Conservation (phyloP, 225 moss, liverwort and hornwort genomes). For the Straminergon stramineum region DNA sequence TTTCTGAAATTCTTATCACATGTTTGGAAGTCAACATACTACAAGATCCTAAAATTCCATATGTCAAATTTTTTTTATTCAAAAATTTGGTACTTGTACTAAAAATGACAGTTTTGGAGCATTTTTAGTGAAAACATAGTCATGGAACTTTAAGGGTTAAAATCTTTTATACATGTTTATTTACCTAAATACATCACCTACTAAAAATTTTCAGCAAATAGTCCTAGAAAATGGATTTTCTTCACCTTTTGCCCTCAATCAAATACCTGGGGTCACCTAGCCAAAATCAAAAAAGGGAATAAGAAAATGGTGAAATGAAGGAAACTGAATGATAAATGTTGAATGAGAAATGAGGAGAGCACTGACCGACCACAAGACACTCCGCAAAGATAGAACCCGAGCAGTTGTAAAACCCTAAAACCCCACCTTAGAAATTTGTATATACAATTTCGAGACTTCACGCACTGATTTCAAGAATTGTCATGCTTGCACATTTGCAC, state of each 20-base stretch:
- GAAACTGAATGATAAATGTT: neutral
- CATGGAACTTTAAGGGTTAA: neutral
- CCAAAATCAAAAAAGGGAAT: neutral
- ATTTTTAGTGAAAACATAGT: too few species aligned
- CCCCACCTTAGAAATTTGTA: neutral
- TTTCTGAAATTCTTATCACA: too few species aligned
- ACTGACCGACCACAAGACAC: neutral
- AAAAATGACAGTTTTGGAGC: too few species aligned
- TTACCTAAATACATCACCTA: neutral
- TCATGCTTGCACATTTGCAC: neutral
- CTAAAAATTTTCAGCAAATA: neutral
- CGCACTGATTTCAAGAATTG: neutral
- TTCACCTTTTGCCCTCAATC: neutral
- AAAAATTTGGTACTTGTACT: too few species aligned
- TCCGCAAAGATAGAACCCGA: neutral
- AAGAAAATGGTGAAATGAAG: neutral
- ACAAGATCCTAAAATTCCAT: too few species aligned
- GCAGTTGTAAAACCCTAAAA: neutral
- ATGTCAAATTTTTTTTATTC: too few species aligned
- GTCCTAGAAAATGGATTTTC: neutral
- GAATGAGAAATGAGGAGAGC: neutral
- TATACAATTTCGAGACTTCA: neutral
- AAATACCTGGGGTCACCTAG: neutral
- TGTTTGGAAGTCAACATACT: too few species aligned
- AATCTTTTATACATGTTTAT: neutral